These are phyloP conservation scores for Phycomyces blakesleeanus DNA, from an alignment of 192 early-diverging fungal genomes.

Conservation along the genomic window DNA sequence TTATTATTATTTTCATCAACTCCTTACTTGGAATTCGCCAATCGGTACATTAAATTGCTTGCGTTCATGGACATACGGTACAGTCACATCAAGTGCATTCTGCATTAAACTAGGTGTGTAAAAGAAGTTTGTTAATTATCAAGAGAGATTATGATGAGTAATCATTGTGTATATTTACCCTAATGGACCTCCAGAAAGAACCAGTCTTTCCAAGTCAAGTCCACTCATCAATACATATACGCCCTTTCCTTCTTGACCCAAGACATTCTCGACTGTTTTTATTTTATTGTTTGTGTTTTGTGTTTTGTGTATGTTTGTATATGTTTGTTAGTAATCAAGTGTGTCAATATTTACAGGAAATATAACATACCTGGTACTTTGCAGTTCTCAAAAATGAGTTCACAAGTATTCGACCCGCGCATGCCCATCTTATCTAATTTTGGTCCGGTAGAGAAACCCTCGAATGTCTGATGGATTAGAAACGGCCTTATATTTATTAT, in stretches of 20 bases:
- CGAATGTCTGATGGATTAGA: constrained; percentile 51
- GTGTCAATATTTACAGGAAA: neutral
- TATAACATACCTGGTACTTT: constrained; percentile 72
- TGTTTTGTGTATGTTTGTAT: too few relatives aligned
- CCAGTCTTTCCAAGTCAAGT: constrained; percentile 86
- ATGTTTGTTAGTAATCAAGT: neutral
- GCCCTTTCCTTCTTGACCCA: constrained; percentile 79
- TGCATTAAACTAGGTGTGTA: constrained; percentile 89
- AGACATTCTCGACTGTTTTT: constrained; percentile 68
- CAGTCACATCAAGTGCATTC: constrained; percentile 70
- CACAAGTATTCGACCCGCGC: constrained; percentile 94
- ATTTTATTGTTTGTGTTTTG: too few relatives aligned
- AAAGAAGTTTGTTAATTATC: neutral
- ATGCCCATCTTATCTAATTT: constrained; percentile 96
- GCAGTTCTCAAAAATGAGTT: constrained; percentile 92
- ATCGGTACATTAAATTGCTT: constrained; percentile 84
- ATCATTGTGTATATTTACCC: too few relatives aligned
- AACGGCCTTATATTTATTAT: too few relatives aligned
- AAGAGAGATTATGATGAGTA: too few relatives aligned
- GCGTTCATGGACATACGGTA: constrained; percentile 84
- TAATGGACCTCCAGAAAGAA: constrained; percentile 85
- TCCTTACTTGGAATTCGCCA: constrained; percentile 71
- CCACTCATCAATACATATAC: constrained; percentile 96
- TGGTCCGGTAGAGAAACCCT: constrained; percentile 78
- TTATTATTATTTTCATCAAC: constrained; percentile 6